Conservation (phyloP, 179 eudicot genomes). For the Kewa caespitosa region DNA sequence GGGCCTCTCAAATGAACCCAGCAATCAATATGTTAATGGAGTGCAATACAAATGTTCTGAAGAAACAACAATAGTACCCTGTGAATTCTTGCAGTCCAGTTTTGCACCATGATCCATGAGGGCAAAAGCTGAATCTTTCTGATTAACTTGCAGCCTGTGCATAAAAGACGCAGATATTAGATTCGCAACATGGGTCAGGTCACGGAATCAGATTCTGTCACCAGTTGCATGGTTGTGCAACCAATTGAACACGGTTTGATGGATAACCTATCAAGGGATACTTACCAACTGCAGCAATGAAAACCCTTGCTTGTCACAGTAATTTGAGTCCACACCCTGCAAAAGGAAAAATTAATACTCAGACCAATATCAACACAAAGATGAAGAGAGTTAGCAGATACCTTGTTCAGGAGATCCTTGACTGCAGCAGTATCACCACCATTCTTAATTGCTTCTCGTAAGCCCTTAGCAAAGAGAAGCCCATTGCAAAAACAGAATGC, state of each 20-base stretch:
- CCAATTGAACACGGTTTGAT: neutral
- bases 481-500: constrained; percentile 4
- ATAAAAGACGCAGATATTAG: constrained; percentile 3
- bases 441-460: constrained; percentile 93
- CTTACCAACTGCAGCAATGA: constrained; percentile 88
- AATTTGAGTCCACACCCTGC: constrained; percentile 96
- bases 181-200: neutral
- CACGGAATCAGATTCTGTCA: neutral
- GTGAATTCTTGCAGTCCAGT: constrained; percentile 71
- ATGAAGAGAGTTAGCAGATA: constrained; percentile 23
- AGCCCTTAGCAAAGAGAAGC: constrained; percentile 49
- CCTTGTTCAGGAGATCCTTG: constrained; percentile 81
- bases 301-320: constrained; percentile 91
- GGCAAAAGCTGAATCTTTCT: constrained; percentile 73
- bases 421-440: constrained; percentile 77
- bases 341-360: constrained; percentile 20
- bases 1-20: neutral
- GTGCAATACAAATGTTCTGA: constrained; percentile 8
- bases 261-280: constrained; percentile 18
- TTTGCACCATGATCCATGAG: constrained; percentile 93
- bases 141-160: constrained; percentile 90
- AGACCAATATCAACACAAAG: constrained; percentile 10
- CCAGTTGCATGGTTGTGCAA: neutral
- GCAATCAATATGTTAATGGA: neutral
- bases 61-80: constrained; percentile 43